Base-by-base conservation (phyloP, 495 filamentous ascomycete genomes). In the Bryoglossum gracile region DNA sequence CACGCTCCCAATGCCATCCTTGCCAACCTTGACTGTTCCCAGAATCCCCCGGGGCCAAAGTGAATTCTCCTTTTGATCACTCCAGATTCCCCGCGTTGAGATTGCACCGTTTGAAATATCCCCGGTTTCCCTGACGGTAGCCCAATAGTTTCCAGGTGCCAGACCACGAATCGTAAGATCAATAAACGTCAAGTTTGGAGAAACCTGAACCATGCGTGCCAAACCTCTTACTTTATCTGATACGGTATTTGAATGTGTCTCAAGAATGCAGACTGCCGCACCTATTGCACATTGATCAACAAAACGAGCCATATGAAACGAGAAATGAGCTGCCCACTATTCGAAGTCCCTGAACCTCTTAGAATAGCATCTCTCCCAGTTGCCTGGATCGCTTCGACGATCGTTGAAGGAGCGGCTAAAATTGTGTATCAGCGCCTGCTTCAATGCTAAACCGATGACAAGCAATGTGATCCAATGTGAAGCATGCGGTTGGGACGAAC, bases 361-460 rank as follows among this genome's bases (percentile, higher is more conserved):
- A 98, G 72, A 60, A 98, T 95, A 37, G 92, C 92, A 75, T 95
- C 88, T 26, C 89, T 78, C 40, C 92, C 92, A 0, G 91, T 96
- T 19, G 72, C 70, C 67, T 97, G 84, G 55, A 98, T 96, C 4
- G 90, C 82, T 37, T 80, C 65, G 8, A 95, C 88, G 46, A 98
- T 94, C 18, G 81, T 78, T 38, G 90, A 95, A 8, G 92, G 92
- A 14, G 92, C 73, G 33, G 86, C 87, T 69, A 70, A 25, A 30
- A 55, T 23, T 35, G n/a, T 8, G 19, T 16, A 47, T 50, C 21
- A 57, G 44, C n/a, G 36, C 35, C 34, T 36, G 23, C 4, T 16
- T 43, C 25, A 28, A 43, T 43, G 41, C 41, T 14, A 43, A 18
- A 43, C 23, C 5, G 21, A 14, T 18, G 38, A 44, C 33, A 34